Conservation (phyloP, 164 flowering plant genomes). For the Nymphaea thermarum region DNA sequence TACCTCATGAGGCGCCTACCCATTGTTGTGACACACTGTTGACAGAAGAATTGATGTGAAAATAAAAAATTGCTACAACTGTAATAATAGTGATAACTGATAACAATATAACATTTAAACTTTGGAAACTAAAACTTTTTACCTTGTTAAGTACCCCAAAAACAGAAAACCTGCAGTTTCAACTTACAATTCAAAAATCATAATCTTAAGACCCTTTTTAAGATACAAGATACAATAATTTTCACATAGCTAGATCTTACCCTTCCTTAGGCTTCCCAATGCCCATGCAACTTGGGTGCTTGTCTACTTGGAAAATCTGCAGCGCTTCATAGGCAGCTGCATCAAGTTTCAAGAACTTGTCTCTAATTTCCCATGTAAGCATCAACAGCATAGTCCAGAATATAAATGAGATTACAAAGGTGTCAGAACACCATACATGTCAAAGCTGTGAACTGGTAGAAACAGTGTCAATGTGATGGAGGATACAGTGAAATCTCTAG, state of each 20-base stretch:
- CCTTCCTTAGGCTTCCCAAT: conserved; percentile 99
- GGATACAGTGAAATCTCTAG: conserved; percentile 84
- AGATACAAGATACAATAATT: neutral
- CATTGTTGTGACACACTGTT: conserved; percentile 89
- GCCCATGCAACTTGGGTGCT: conserved; percentile 99
- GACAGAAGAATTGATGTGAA: conserved; percentile 12
- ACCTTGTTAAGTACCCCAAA: conserved; percentile 99
- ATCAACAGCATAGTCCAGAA: neutral
- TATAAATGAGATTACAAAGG: no score
- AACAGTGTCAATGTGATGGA: conserved; percentile 2
- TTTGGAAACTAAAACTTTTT: conserved; percentile 1
- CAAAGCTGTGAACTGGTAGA: no score
- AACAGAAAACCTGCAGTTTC: conserved; percentile 77
- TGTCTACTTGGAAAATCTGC: conserved; percentile 91
- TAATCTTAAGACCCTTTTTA: neutral
- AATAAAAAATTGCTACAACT: neutral
- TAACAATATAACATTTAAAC: neutral
- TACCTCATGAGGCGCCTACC: conserved; percentile 93
- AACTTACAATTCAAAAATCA: neutral
- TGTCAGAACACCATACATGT: no score
- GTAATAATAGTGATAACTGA: neutral
- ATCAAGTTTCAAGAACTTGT: conserved; percentile 93
- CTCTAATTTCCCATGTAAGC: conserved; percentile 42
- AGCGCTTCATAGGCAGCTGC: conserved; percentile 81
- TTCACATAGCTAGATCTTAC: conserved; percentile 15